Conservation (phyloP, 805 yeast species). For the Wickerhamiella sorbophila region DNA sequence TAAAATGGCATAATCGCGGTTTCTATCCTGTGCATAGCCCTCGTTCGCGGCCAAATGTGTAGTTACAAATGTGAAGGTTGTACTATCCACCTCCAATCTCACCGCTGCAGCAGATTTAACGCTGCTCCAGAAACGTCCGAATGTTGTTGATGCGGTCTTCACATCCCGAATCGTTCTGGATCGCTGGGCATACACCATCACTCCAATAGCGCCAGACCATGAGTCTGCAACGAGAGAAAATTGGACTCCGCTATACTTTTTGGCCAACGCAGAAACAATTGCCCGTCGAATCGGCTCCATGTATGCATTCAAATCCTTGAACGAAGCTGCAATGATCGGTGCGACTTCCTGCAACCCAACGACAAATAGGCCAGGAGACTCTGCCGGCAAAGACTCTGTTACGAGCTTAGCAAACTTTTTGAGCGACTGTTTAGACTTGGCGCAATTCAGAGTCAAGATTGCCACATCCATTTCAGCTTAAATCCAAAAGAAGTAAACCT, state of each 20-base stretch:
- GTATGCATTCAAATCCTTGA: conserved; percentile 16
- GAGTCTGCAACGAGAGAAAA: conserved; percentile 12
- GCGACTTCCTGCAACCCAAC: conserved; percentile 26
- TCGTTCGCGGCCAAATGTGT: conserved; percentile 73
- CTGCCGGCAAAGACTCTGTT: neutral
- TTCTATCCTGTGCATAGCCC: conserved; percentile 43
- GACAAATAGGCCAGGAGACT: conserved; percentile 20
- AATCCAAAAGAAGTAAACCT: neutral
- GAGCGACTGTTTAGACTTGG: conserved; percentile 8
- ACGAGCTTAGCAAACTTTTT: conserved; percentile 5
- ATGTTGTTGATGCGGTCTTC: conserved; percentile 14
- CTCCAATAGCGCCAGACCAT: conserved; percentile 21
- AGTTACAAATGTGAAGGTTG: conserved; percentile 44
- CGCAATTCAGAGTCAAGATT: conserved; percentile 14
- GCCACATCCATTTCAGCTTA: conserved; percentile 7
- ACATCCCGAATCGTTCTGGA: conserved; percentile 21
- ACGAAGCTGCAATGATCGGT: conserved; percentile 23
- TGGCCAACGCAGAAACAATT: conserved; percentile 13
- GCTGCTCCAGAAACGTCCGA: conserved; percentile 46
- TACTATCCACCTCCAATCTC: conserved; percentile 29
- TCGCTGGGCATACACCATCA: conserved; percentile 26
- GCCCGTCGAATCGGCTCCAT: conserved; percentile 20
- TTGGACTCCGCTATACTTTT: neutral
- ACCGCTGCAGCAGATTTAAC: conserved; percentile 65
- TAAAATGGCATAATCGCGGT: conserved; percentile 36